These are phyloP conservation scores for Tylopilus microsporus DNA, from an alignment of 1,284 basidiomycete species.

Conservation along the genomic window DNA sequence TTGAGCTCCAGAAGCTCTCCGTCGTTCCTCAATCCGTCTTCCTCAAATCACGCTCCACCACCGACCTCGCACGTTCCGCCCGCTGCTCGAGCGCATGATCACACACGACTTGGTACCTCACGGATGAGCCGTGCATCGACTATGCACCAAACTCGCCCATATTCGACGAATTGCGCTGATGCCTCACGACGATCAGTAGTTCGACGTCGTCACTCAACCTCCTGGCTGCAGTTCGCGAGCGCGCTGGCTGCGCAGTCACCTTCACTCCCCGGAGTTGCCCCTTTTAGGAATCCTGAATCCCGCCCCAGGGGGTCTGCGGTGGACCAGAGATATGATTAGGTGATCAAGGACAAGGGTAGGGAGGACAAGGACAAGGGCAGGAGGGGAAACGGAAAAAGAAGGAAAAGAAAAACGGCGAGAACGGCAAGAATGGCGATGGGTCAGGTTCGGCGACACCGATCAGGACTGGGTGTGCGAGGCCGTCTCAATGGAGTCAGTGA, in stretches of 20 bases:
- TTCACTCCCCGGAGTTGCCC: conserved; percentile 23
- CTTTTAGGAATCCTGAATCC: conserved; percentile 1
- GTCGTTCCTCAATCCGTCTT: conserved; percentile 97
- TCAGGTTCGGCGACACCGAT: conserved; percentile 30
- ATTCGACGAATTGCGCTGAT: conserved; percentile 69
- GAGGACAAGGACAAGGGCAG: conserved; percentile 25
- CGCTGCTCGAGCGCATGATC: conserved; percentile 32
- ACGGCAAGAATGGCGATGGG: too few relatives aligned
- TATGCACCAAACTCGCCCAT: conserved; percentile 43
- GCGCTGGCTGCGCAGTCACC: conserved; percentile 33
- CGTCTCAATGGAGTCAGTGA: conserved; percentile 28
- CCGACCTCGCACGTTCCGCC: conserved; percentile 39
- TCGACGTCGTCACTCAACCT: conserved; percentile 58
- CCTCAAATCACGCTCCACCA: conserved; percentile 52
- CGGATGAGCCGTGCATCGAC: conserved; percentile 45
- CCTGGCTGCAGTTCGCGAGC: conserved; percentile 42
- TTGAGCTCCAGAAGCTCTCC: conserved; percentile 77
- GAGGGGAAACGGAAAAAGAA: conserved; percentile 56
- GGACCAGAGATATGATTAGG: conserved; percentile 16
- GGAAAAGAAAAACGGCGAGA: conserved; percentile 30
- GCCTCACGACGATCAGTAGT: conserved; percentile 65
- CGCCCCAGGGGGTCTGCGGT: too few relatives aligned
- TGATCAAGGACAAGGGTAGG: conserved; percentile 17
- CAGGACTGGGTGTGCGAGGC: conserved; percentile 28
- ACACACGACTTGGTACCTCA: conserved; percentile 42